Conservation (phyloP, 2,329 filamentous ascomycete genomes). For the Microdochium trichocladiopsis region DNA sequence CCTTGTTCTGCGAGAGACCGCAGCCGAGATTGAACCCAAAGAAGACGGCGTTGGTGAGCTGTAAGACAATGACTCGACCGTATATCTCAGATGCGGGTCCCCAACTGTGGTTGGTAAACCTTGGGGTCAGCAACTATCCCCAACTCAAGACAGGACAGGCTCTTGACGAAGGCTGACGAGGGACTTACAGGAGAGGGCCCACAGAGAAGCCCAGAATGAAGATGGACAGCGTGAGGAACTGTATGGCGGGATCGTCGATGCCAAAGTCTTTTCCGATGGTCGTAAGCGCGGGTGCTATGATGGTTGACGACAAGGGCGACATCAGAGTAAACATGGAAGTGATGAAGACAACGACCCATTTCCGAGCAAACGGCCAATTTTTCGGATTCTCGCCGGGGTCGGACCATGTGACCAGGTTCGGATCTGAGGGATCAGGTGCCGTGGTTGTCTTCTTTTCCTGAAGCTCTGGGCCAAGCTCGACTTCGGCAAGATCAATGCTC, state of each 20-base stretch:
- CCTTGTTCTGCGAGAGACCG: constrained; percentile 43
- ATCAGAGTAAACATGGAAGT: constrained; percentile 53
- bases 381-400: constrained; percentile 44
- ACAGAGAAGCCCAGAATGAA: constrained; percentile 48
- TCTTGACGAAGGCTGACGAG: neutral
- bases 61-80: constrained; percentile 45
- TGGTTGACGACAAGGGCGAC: constrained; percentile 51
- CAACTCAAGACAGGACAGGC: neutral
- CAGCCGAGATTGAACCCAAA: constrained; percentile 52
- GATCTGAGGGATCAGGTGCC: constrained; percentile 21
- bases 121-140: constrained; percentile 3
- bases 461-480: constrained; percentile 20
- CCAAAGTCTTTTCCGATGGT: constrained; percentile 46
- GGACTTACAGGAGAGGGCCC: constrained; percentile 35
- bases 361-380: constrained; percentile 48
- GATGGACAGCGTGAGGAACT: constrained; percentile 36
- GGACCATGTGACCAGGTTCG: constrained; percentile 40
- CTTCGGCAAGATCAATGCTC: neutral
- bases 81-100: constrained; percentile 49
- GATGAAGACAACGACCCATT: constrained; percentile 49
- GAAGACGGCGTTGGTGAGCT: constrained; percentile 41
- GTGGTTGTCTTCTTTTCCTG: constrained; percentile 13
- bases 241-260: constrained; percentile 36
- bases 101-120: constrained; percentile 15
- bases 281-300: constrained; percentile 44